Percentiles rank a stretch among this genome's conserved stretches.
Conservation (phyloP, 2,329 filamentous ascomycete genomes). For the Trichoderma afroharzianum region DNA sequence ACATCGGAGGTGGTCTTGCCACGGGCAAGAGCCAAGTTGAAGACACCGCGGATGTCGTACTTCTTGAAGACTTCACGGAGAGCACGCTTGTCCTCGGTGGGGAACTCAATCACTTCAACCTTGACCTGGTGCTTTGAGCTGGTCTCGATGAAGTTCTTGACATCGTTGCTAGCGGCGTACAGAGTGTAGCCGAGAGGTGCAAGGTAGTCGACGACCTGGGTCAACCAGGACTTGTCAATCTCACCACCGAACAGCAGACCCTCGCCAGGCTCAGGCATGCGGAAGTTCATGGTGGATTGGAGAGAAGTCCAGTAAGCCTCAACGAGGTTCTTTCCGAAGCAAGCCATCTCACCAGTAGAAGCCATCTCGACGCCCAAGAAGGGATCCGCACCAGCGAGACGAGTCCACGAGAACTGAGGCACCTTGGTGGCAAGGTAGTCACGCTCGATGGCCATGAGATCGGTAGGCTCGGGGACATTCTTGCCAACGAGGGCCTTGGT, state of each 20-base stretch:
- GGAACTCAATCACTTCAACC: conserved; percentile 94
- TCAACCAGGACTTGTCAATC: conserved; percentile 64
- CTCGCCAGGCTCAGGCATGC: conserved; percentile 88
- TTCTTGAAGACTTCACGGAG: conserved; percentile 94
- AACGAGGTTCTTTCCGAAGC: conserved; percentile 92
- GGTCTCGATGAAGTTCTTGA: conserved; percentile 80
- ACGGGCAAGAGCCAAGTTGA: conserved; percentile 84
- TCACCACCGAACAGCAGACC: conserved; percentile 94
- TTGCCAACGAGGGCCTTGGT: conserved; percentile 87
- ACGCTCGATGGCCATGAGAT: conserved; percentile 85
- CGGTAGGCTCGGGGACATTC: conserved; percentile 76
- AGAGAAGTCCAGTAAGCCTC: conserved; percentile 97
- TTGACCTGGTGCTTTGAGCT: conserved; percentile 61
- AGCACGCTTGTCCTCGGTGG: conserved; percentile 90
- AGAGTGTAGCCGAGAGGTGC: conserved; percentile 91
- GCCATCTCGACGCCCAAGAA: conserved; percentile 98
- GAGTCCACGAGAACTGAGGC: conserved; percentile 98
- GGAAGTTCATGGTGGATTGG: conserved; percentile 99
- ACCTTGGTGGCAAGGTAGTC: conserved; percentile 97
- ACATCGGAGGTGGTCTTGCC: conserved; percentile 84
- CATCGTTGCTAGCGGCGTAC: conserved; percentile 74
- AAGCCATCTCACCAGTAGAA: conserved; percentile 95
- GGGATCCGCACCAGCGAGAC: conserved; percentile 92
- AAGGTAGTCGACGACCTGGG: conserved; percentile 80
- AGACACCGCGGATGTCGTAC: conserved; percentile 92